Conservation (phyloP, 2,329 filamentous ascomycete species). For the Phoma sp. region DNA sequence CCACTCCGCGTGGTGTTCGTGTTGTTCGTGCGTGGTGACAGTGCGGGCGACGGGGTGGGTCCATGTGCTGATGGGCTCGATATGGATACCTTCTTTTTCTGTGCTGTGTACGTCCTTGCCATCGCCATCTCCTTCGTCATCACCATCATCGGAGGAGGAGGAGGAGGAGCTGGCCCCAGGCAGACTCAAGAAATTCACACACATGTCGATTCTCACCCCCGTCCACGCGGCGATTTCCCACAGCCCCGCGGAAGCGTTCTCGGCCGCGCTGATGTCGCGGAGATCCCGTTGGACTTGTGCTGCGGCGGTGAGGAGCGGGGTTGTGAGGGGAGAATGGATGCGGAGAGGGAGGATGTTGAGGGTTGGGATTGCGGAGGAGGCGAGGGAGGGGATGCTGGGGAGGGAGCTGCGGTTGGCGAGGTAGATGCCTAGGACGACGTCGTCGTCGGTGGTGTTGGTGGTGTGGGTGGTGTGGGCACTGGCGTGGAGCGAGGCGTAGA, state of each 20-base stretch:
- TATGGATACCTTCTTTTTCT: too few species aligned
- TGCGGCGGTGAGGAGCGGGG: constrained; percentile 59
- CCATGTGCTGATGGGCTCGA: too few species aligned
- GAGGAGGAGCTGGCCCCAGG: constrained; percentile 41
- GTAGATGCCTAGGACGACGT: constrained; percentile 77
- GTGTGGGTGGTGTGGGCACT: constrained; percentile 14
- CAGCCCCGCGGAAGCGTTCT: constrained; percentile 66
- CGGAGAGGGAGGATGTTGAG: constrained; percentile 78
- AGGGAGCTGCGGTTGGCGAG: constrained; percentile 74
- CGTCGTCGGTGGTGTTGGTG: constrained; percentile 28
- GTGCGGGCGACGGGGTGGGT: too few species aligned
- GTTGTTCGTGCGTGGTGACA: too few species aligned
- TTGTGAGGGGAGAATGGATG: constrained; percentile 50
- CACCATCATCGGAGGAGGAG: constrained; percentile 40
- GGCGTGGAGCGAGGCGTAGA: constrained; percentile 63
- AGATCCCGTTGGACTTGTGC: constrained; percentile 71
- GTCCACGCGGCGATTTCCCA: constrained; percentile 79
- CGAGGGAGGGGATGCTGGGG: constrained; percentile 56
- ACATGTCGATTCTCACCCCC: constrained; percentile 70
- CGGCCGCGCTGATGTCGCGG: constrained; percentile 61
- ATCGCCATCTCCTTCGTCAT: too few species aligned
- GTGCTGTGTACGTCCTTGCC: too few species aligned
- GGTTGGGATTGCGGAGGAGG: constrained; percentile 68
- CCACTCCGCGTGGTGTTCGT: too few species aligned
- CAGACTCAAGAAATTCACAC: constrained; percentile 79